phyloP scores from a whole-genome alignment of 805 yeast species.

The Vanderwaltozyma verrucispora region DNA sequence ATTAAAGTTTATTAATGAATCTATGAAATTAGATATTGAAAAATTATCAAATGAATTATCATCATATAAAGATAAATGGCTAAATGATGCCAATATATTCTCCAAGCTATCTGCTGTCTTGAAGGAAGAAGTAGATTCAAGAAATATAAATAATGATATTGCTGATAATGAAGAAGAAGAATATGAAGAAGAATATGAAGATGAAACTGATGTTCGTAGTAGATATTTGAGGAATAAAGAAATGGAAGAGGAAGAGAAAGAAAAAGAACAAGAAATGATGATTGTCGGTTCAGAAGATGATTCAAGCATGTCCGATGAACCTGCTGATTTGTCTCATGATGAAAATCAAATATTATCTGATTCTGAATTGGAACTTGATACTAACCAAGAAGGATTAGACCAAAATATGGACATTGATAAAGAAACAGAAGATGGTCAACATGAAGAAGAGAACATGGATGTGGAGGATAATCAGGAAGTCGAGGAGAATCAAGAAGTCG shows the following conservation, averaged over 20 bases:
- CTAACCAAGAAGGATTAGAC: neutral
- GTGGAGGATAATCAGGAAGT: neutral
- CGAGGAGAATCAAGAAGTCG: too few species aligned
- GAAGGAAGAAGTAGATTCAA: slow-evolving; percentile 17
- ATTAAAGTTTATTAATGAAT: slow-evolving; percentile 14
- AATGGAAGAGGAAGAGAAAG: neutral
- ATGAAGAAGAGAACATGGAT: neutral
- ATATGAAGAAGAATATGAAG: slow-evolving; percentile 6
- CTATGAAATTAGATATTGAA: slow-evolving; percentile 18
- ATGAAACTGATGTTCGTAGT: slow-evolving; percentile 3
- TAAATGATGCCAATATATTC: slow-evolving; percentile 23
- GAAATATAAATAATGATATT: slow-evolving; percentile 11
- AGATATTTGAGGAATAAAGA: neutral
- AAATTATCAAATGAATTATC: slow-evolving; percentile 15
- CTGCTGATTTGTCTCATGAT: slow-evolving; percentile 1
- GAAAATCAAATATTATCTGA: slow-evolving; percentile 2
- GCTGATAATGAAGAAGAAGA: slow-evolving; percentile 7
- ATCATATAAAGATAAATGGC: slow-evolving; percentile 22
- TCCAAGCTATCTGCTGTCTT: slow-evolving; percentile 17
- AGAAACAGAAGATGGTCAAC: slow-evolving; percentile 1
- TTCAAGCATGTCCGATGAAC: neutral
- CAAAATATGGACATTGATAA: too few species aligned
- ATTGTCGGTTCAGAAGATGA: neutral
- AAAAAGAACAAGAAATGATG: neutral
- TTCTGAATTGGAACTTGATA: slow-evolving; percentile 1